A percentile compares a stretch with the other conserved stretches of the same genome.
Evolutionary conservation across 2,329 filamentous ascomycete species (phyloP).

Genomic region (Fusarium subglutinans): DNA sequence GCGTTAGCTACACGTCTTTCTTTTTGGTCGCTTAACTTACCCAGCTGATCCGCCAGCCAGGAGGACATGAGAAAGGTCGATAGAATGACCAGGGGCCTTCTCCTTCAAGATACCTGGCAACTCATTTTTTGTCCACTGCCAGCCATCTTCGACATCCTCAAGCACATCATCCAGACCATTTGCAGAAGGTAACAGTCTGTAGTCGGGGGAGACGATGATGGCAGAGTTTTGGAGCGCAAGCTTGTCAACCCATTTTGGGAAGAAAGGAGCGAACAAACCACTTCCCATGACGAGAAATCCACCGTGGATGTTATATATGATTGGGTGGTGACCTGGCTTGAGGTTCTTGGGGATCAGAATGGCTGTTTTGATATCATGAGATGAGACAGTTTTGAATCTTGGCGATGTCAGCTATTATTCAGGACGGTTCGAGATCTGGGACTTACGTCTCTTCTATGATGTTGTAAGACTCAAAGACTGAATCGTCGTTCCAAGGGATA

Average conservation of each 20-base stretch:
- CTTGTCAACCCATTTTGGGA: slow-evolving; percentile 33
- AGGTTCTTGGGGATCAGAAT: slow-evolving; percentile 41
- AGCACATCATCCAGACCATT: slow-evolving; percentile 41
- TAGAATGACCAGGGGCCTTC: background rate
- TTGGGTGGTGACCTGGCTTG: slow-evolving; percentile 29
- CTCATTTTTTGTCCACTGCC: slow-evolving; percentile 35
- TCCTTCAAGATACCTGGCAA: slow-evolving; percentile 1
- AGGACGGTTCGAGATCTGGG: rapidly evolving
- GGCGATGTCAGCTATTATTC: background rate
- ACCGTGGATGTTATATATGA: slow-evolving; percentile 42
- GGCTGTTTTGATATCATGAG: slow-evolving; percentile 32
- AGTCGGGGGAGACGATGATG: slow-evolving; percentile 41
- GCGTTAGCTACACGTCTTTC: background rate
- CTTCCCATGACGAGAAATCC: slow-evolving; percentile 39
- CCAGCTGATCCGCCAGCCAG: slow-evolving; percentile 37
- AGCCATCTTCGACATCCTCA: slow-evolving; percentile 41
- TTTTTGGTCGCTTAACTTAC: background rate
- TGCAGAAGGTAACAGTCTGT: slow-evolving; percentile 37
- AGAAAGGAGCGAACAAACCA: slow-evolving; percentile 38
- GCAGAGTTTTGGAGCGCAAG: slow-evolving; percentile 38
- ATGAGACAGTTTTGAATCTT: slow-evolving; percentile 35
- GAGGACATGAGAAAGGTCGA: slow-evolving; percentile 27
- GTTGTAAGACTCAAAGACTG: slow-evolving; percentile 31
- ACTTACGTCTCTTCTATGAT: slow-evolving; percentile 32
- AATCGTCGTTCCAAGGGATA: slow-evolving; percentile 27